Evolutionary conservation across 2,329 filamentous ascomycete species (phyloP).

Genomic region (Phyllosticta citriasiana): DNA sequence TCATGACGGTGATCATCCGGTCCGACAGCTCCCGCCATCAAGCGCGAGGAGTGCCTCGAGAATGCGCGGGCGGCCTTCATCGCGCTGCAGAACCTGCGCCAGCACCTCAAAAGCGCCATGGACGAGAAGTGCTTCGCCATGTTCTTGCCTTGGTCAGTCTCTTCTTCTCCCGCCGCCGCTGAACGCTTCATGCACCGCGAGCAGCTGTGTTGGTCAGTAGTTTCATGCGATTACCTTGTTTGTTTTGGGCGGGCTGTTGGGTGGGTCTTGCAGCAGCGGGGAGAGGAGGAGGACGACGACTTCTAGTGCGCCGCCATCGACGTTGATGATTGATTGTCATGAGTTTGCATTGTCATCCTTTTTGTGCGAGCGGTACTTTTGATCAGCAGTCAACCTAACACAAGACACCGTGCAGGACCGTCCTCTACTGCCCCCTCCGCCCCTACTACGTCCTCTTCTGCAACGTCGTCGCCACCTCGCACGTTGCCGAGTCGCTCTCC

Average conservation of each 20-base stretch:
- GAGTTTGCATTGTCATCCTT: too few relatives aligned
- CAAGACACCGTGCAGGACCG: slow-evolving; percentile 16
- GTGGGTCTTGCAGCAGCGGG: too few relatives aligned
- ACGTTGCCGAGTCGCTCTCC: slow-evolving; percentile 18
- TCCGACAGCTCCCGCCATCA: slow-evolving; percentile 19
- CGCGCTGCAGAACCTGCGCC: slow-evolving; percentile 18
- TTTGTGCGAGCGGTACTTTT: too few relatives aligned
- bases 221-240: not conserved
- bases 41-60: slow-evolving; percentile 23
- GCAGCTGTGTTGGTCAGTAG: slow-evolving; percentile 14
- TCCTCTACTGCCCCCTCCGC: slow-evolving; percentile 24
- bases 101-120: slow-evolving; percentile 18
- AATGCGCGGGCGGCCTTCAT: slow-evolving; percentile 23
- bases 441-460: slow-evolving; percentile 28
- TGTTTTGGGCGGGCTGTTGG: not conserved
- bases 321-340: too few relatives aligned
- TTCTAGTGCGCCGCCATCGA: too few relatives aligned
- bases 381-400: not conserved
- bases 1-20: slow-evolving; percentile 22
- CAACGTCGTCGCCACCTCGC: slow-evolving; percentile 26
- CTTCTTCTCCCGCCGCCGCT: not conserved
- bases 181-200: not conserved
- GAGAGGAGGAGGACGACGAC: too few relatives aligned
- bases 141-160: slow-evolving; percentile 16
- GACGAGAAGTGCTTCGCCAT: slow-evolving; percentile 21